These are phyloP conservation scores for Tuctoria greenei DNA, from an alignment of 176 grass and related monocot genomes.

Conservation along the genomic window DNA sequence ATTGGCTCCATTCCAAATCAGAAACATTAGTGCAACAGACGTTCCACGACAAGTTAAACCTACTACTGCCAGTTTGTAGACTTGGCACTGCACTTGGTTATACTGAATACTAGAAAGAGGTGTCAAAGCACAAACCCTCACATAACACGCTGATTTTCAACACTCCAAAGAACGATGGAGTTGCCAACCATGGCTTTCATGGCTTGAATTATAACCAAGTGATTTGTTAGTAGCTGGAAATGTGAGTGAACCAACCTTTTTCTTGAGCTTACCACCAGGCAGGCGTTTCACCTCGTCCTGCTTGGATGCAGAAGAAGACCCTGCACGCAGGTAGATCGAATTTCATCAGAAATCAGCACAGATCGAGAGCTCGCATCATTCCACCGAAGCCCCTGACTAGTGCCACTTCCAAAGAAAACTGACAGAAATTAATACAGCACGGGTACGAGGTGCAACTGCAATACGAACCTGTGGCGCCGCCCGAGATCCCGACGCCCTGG, in stretches of 20 bases:
- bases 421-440: background rate
- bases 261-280: constrained; percentile 96
- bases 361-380: background rate
- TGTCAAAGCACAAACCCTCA: background rate
- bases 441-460: background rate
- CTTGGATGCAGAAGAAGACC: constrained; percentile 72
- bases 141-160: background rate
- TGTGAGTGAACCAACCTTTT: constrained; percentile 59
- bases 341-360: background rate
- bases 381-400: background rate
- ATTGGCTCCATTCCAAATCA: background rate
- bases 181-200: background rate
- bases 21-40: background rate
- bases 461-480: constrained; percentile 35
- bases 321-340: constrained; percentile 30
- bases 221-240: background rate
- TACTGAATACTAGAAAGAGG: background rate
- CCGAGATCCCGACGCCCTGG: constrained; percentile 75
- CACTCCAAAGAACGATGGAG: background rate
- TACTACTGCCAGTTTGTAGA: background rate
- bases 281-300: constrained; percentile 83
- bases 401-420: background rate
- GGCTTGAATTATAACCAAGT: background rate
- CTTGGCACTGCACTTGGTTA: background rate
- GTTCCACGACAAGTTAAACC: background rate